These are phyloP conservation scores for Dryadomyces quercus-mongolicae DNA, from an alignment of 2,329 filamentous ascomycete genomes.

Conservation along the genomic window DNA sequence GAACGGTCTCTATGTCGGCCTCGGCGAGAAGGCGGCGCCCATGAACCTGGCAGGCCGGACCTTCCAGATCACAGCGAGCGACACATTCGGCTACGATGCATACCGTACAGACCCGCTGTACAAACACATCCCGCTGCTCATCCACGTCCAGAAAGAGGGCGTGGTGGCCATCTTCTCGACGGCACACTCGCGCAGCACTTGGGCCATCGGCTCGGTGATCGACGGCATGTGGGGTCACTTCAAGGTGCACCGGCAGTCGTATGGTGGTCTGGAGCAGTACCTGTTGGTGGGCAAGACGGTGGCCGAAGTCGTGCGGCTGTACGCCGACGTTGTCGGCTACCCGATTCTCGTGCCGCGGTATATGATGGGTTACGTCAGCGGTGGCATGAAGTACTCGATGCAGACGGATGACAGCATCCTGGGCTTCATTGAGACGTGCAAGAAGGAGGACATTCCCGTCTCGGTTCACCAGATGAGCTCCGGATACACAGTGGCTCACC, in stretches of 20 bases:
- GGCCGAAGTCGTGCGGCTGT: constrained; percentile 51
- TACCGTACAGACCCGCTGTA: constrained; percentile 61
- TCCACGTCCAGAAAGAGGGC: constrained; percentile 52
- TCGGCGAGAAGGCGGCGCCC: constrained; percentile 61
- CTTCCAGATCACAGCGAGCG: constrained; percentile 56
- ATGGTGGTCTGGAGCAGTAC: constrained; percentile 62
- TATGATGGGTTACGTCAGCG: constrained; percentile 62
- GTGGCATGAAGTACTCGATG: constrained; percentile 45
- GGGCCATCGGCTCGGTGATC: constrained; percentile 58
- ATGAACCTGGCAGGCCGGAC: constrained; percentile 58
- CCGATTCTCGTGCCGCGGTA: constrained; percentile 57
- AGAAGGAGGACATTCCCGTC: constrained; percentile 55
- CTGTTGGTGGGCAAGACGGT: constrained; percentile 54
- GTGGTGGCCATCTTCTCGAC: constrained; percentile 59
- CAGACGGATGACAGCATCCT: constrained; percentile 46
- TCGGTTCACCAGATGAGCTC: constrained; percentile 63
- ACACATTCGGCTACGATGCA: constrained; percentile 63
- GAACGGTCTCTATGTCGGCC: constrained; percentile 50
- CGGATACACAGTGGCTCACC: constrained; percentile 57
- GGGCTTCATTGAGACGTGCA: constrained; percentile 47
- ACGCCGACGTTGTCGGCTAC: constrained; percentile 56
- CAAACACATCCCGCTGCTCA: constrained; percentile 62
- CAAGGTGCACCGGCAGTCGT: constrained; percentile 62
- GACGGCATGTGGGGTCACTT: constrained; percentile 66
- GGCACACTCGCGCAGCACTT: constrained; percentile 50